These are phyloP conservation scores for Benincasa hispida DNA, from an alignment of 306 rosid species.

Conservation along the genomic window DNA sequence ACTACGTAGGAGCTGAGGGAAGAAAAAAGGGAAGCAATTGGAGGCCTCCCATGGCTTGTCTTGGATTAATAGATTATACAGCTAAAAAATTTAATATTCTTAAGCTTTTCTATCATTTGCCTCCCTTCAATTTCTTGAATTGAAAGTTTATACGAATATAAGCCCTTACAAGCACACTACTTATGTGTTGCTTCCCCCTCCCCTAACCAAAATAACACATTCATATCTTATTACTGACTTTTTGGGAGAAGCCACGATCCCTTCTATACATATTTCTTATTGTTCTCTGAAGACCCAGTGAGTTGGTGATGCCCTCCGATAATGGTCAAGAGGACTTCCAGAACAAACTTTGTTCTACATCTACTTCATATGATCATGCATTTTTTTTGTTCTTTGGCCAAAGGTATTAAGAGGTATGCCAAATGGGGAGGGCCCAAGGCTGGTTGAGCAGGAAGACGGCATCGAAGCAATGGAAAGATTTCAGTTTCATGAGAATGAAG, in stretches of 20 bases:
- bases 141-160: too few relatives aligned
- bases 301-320: not conserved
- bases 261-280: not conserved
- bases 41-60: not conserved
- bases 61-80: not conserved
- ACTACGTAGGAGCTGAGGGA: not conserved
- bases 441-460: constrained; percentile 84
- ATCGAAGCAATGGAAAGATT: constrained; percentile 97
- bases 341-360: not conserved
- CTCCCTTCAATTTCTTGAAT: not conserved
- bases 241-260: not conserved
- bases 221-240: not conserved
- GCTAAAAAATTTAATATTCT: not conserved
- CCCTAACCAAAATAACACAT: too few relatives aligned
- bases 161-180: not conserved
- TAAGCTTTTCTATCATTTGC: not conserved
- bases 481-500: constrained; percentile 94
- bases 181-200: not conserved
- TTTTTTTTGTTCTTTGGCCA: constrained; percentile 1
- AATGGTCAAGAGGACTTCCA: not conserved
- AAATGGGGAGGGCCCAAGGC: constrained; percentile 65
- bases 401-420: constrained; percentile 96
- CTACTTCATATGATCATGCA: not conserved
- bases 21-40: not conserved
- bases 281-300: not conserved